Evolutionary conservation across 495 filamentous ascomycete genomes (phyloP).

Genomic region (Neurospora sp.): DNA sequence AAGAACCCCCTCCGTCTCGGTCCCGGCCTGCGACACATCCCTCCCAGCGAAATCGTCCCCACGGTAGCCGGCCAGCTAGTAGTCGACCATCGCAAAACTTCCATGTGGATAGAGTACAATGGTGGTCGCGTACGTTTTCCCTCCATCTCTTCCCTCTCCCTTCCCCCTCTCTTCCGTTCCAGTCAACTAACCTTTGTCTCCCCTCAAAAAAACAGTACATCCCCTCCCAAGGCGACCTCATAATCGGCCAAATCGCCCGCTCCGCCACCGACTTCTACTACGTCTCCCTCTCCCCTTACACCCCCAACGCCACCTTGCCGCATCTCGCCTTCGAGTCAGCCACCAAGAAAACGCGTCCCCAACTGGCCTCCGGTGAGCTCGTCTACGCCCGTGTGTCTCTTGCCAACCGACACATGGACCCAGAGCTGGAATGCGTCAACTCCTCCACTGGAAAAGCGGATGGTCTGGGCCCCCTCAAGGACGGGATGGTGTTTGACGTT

Average conservation of each 20-base stretch:
- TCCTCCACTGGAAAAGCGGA: conserved; percentile 79
- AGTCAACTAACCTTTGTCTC: background rate
- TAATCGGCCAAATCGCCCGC: conserved; percentile 75
- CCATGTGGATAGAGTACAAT: conserved; percentile 64
- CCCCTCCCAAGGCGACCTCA: conserved; percentile 63
- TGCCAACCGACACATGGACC: conserved; percentile 70
- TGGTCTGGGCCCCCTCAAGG: conserved; percentile 74
- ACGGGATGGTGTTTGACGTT: conserved; percentile 79
- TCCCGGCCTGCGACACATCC: conserved; percentile 68
- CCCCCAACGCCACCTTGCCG: conserved; percentile 63
- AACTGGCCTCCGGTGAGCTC: conserved; percentile 58
- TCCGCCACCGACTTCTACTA: conserved; percentile 66
- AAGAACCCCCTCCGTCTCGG: conserved; percentile 69
- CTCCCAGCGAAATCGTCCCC: conserved; percentile 57
- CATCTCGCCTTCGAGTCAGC: conserved; percentile 86
- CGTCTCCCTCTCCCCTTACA: conserved; percentile 47
- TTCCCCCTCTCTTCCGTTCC: background rate
- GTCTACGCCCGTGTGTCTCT: conserved; percentile 77
- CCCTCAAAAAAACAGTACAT: conserved; percentile 57
- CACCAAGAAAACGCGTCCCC: conserved; percentile 81
- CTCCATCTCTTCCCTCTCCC: background rate
- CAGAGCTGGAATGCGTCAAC: conserved; percentile 83
- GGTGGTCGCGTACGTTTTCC: conserved; percentile 45
- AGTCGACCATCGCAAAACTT: conserved; percentile 66
- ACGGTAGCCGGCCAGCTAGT: conserved; percentile 71